phyloP scores from a whole-genome alignment of 192 early-diverging fungal species.

The Coemansia asiatica region DNA sequence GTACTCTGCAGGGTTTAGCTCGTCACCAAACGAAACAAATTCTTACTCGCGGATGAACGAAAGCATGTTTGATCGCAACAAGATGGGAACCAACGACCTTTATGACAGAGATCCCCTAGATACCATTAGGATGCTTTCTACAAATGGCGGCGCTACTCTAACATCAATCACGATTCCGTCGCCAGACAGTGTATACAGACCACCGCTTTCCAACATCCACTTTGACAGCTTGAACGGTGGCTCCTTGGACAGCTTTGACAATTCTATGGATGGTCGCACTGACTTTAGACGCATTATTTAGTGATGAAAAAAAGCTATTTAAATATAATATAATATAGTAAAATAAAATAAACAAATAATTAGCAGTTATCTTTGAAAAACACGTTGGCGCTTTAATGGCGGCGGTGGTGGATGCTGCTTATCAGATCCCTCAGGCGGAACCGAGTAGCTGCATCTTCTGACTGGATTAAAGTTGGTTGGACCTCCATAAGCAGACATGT shows the following conservation, averaged over 20 bases:
- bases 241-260: slow-evolving; percentile 13
- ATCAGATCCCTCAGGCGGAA: background rate
- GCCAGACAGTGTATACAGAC: slow-evolving; percentile 3
- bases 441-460: background rate
- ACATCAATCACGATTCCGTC: background rate
- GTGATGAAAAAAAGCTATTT: background rate
- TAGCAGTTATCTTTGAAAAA: background rate
- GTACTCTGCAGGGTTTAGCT: slow-evolving; percentile 15
- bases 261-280: background rate
- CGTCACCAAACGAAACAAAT: slow-evolving; percentile 1
- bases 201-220: slow-evolving; percentile 6
- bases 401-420: background rate
- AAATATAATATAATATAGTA: background rate
- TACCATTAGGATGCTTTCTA: slow-evolving; percentile 18
- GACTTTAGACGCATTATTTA: slow-evolving; percentile 18
- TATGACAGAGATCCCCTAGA: slow-evolving; percentile 19
- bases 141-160: slow-evolving; percentile 15
- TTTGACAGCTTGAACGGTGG: slow-evolving; percentile 5
- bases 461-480: slow-evolving; percentile 1
- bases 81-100: slow-evolving; percentile 10
- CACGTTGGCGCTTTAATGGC: background rate
- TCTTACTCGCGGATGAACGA: slow-evolving; percentile 18
- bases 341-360: background rate
- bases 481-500: slow-evolving; percentile 3
- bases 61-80: slow-evolving; percentile 7